A percentile compares a stretch with the other conserved stretches of the same genome.
These are phyloP conservation scores for slime mould (Dictyostelium discoideum) DNA, from an alignment of 78 protist genomes.

Conservation along the genomic window dicty_2.7 NC_007088.5:4662501-4663000, in stretches of 20 bases:
- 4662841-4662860: not conserved
- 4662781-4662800: not conserved
- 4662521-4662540: not conserved
- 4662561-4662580: not conserved
- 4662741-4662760: not conserved
- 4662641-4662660: not conserved
- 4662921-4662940: not conserved
- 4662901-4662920: too few relatives aligned
- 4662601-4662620: too few relatives aligned
- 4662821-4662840: not conserved
- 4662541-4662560: not conserved
- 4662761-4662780: not conserved
- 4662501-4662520: not conserved
- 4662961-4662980: not conserved
- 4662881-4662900: not conserved
- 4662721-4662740: not conserved
- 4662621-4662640: not conserved
- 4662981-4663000: conserved; percentile 11
- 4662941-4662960: not conserved
- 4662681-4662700: too few relatives aligned
- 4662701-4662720: too few relatives aligned
- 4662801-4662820: not conserved
- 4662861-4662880: not conserved
- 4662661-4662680: not conserved
- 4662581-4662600: not conserved